Evolutionary conservation across 306 rosid genomes (phyloP).

Genomic region (Rosa persica): DNA sequence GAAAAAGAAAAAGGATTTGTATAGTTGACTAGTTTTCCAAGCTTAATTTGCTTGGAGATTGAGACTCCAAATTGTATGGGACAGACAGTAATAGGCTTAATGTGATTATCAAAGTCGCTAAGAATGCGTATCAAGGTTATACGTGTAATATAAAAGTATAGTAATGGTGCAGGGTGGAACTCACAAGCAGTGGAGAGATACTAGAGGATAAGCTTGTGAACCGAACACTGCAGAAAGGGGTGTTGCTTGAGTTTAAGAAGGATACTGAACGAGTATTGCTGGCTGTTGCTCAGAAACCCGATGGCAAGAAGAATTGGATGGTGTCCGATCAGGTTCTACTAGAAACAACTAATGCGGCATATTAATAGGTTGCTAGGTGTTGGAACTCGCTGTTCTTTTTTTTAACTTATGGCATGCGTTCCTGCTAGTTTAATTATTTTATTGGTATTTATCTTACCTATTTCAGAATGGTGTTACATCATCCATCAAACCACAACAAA

Average conservation of each 20-base stretch:
- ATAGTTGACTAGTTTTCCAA: background rate
- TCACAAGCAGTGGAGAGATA: conserved; percentile 56
- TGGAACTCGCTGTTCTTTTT: conserved; percentile 39
- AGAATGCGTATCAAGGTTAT: background rate
- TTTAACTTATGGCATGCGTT: conserved; percentile 2
- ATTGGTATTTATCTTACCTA: conserved; percentile 8
- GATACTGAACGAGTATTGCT: conserved; percentile 76
- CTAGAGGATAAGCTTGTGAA: conserved; percentile 62
- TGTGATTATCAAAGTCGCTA: background rate
- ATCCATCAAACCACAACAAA: conserved; percentile 91
- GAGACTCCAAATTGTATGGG: background rate
- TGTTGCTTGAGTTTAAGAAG: conserved; percentile 89
- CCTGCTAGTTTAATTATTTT: conserved; percentile 19
- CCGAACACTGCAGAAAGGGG: conserved; percentile 63
- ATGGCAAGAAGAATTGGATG: conserved; percentile 99
- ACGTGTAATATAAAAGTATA: background rate
- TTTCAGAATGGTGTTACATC: conserved; percentile 78
- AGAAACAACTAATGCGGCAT: conserved; percentile 77
- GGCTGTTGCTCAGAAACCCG: conserved; percentile 89
- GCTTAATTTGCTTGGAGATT: background rate
- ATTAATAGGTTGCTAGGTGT: conserved; percentile 94
- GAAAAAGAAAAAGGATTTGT: background rate
- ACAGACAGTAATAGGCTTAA: background rate
- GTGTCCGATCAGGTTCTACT: conserved; percentile 98
- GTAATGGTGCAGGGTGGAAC: conserved; percentile 43